phyloP scores from a whole-genome alignment of 208 protist species.

The Trypanosoma scelopori region DNA sequence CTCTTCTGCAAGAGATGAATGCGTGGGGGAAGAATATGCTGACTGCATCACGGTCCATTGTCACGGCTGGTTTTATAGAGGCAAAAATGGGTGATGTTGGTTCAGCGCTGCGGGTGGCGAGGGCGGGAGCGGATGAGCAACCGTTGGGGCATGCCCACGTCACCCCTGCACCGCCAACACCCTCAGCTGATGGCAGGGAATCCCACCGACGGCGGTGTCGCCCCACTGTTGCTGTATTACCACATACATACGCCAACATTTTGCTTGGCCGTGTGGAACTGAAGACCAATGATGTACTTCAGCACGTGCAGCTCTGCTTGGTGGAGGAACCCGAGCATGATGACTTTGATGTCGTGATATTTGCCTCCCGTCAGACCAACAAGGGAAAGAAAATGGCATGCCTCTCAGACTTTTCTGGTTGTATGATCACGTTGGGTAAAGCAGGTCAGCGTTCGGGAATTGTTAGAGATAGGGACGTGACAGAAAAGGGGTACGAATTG shows the following conservation, averaged over 20 bases:
- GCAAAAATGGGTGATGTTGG: constrained; percentile 50
- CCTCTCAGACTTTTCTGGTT: constrained; percentile 47
- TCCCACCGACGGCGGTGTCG: background rate
- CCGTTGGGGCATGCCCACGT: background rate
- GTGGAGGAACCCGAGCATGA: constrained; percentile 21
- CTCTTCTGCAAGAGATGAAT: constrained; percentile 35
- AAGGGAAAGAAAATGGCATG: constrained; percentile 21
- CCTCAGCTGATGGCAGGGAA: constrained; percentile 12
- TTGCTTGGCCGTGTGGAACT: constrained; percentile 7
- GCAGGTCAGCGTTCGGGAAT: constrained; percentile 14
- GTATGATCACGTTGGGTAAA: constrained; percentile 27
- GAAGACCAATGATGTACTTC: constrained; percentile 31
- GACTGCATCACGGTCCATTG: constrained; percentile 29
- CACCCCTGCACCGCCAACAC: constrained; percentile 10
- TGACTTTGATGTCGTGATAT: constrained; percentile 26
- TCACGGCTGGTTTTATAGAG: constrained; percentile 48
- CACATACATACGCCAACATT: constrained; percentile 7
- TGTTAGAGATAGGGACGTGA: constrained; percentile 45
- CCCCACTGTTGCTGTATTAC: background rate
- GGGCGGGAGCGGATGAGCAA: background rate
- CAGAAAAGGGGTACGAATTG: constrained; percentile 51
- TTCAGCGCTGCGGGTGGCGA: constrained; percentile 35
- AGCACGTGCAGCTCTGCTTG: constrained; percentile 17
- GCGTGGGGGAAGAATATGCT: constrained; percentile 57
- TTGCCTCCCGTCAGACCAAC: constrained; percentile 42